Evolutionary conservation across 1,284 basidiomycete species (phyloP).

Genomic region (Leccinum griseonigrum): DNA sequence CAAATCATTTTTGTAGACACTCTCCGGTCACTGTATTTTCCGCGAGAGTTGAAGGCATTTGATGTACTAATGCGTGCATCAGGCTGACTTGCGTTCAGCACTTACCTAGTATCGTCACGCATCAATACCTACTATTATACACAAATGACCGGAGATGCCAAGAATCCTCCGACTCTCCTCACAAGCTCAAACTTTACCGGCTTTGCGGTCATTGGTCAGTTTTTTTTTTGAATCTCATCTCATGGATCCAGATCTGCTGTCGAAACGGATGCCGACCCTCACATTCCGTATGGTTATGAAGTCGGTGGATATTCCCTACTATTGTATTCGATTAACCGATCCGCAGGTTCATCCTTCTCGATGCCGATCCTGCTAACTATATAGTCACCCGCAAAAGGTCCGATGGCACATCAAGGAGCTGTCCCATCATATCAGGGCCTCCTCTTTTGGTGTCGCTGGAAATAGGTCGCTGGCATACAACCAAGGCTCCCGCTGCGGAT

Average conservation of each 20-base stretch:
- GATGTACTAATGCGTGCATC: background rate
- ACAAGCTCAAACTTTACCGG: constrained; percentile 47
- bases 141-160: constrained; percentile 48
- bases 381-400: constrained; percentile 53
- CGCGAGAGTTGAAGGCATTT: too few species aligned
- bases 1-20: too few species aligned
- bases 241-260: too few species aligned
- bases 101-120: constrained; percentile 48
- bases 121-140: constrained; percentile 54
- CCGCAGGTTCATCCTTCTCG: constrained; percentile 68
- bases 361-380: constrained; percentile 55
- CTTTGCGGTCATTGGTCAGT: constrained; percentile 49
- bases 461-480: constrained; percentile 1
- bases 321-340: constrained; percentile 1
- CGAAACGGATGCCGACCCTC: too few species aligned
- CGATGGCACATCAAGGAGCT: constrained; percentile 51
- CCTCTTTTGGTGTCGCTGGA: constrained; percentile 31
- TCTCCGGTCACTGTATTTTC: too few species aligned
- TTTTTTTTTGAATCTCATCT: background rate
- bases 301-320: background rate
- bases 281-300: too few species aligned
- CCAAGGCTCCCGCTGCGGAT: constrained; percentile 33
- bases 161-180: constrained; percentile 44
- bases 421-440: constrained; percentile 46
- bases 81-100: constrained; percentile 22